Percentiles rank a stretch among this genome's conserved stretches.
phyloP scores from a whole-genome alignment of 345 rosid genomes.

The Rhizophora mangle region DNA sequence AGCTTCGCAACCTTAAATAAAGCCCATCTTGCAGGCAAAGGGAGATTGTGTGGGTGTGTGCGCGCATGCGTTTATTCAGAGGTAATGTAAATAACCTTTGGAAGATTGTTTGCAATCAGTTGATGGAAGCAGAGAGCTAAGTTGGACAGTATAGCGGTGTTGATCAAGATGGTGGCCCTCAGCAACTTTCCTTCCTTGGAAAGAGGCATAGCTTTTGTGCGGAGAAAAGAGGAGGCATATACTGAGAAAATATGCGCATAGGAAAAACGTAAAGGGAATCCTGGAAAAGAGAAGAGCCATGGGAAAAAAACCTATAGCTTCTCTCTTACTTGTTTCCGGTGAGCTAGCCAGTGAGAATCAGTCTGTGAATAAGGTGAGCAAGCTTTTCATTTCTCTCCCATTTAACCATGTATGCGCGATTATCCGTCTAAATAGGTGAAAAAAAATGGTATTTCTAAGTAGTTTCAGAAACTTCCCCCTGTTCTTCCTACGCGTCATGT shows the following conservation, averaged over 20 bases:
- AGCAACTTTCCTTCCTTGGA: constrained; percentile 23
- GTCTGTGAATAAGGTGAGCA: neutral
- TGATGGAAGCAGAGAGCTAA: constrained; percentile 55
- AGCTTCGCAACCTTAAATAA: too few species aligned
- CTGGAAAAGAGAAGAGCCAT: constrained; percentile 7
- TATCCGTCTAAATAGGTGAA: too few species aligned
- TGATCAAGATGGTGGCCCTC: constrained; percentile 1
- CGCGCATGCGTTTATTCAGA: too few species aligned
- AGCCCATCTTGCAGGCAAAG: too few species aligned
- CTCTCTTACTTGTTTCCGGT: neutral
- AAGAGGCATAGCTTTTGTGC: constrained; percentile 24
- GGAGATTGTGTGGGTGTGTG: too few species aligned
- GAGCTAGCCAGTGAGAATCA: neutral
- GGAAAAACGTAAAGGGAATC: constrained; percentile 8
- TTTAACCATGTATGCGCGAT: too few species aligned
- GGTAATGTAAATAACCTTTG: constrained; percentile 29
- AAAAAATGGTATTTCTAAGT: too few species aligned
- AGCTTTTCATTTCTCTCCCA: too few species aligned
- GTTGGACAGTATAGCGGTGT: constrained; percentile 30
- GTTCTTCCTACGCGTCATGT: too few species aligned
- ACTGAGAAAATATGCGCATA: constrained; percentile 19
- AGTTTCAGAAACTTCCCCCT: too few species aligned
- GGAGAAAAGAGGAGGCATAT: constrained; percentile 21
- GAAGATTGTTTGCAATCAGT: constrained; percentile 44
- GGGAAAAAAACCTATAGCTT: neutral